Evolutionary conservation across 1,284 basidiomycete species (phyloP), one percentile per base, ranked within the genome.

Genomic region (Tilletia setariae): DNA sequence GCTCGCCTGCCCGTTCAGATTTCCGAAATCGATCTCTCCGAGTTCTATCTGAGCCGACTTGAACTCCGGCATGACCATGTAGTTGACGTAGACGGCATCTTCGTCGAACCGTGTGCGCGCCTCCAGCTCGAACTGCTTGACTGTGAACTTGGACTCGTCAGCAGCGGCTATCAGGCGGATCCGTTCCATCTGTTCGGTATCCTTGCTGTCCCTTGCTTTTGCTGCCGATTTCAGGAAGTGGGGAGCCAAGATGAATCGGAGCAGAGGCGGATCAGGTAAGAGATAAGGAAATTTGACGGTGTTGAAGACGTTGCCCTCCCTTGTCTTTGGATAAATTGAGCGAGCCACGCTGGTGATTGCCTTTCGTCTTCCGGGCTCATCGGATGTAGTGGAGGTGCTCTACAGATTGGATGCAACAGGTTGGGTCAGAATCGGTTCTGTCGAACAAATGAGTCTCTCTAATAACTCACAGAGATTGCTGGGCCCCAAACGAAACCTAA

Each of bases 41-140:
- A 15, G 13, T 6, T 64, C 23, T 40, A 46, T 44, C 4, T 11
- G 9, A 21, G n/a, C 19, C 35, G 63, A 46, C n/a, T 64, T 25
- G 23, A 46, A 9, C 25, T 64, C 63, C 2, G 63, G 40, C n/a
- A 44, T 15, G n/a, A 64, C 63, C 35, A 64, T 44, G 19, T 42
- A 64, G n/a, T 64, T 43, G 63, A 23, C n/a, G 40, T 44, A 64
- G n/a, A 44, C 7, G n/a, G 32, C 42, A 30, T 64, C 63, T 25
- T 64, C 43, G 15, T 44, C n/a, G 15, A 25, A 16, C n/a, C 63
- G 35, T 11, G 63, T 64, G 16, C 9, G 8, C 9, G 63, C 43
- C 8, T 15, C 40, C n/a, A 64, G 63, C 16, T 32, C 16, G 23
- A 64, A 64, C 19, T 42, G 35, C 30, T 13, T n/a, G n/a, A n/a